Percentiles rank a stretch among this genome's conserved stretches.
Conservation (phyloP, 306 rosid species). For the Cucurbita maxima region DNA sequence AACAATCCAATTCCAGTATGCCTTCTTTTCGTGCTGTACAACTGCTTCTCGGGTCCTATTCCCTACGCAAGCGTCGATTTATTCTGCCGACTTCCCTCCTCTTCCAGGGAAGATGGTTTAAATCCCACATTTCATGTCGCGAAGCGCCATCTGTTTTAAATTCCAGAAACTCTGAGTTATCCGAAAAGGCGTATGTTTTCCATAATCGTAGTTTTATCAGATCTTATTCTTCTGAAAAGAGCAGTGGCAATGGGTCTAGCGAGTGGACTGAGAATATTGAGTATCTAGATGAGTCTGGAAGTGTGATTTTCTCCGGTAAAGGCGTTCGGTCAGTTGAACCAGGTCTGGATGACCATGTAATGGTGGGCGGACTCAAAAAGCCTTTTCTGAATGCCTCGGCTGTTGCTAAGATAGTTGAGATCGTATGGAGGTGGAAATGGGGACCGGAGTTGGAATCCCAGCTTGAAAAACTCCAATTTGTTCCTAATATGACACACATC, state of each 20-base stretch:
- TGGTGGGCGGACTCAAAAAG: slow-evolving; percentile 72
- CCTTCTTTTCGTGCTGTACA: slow-evolving; percentile 1
- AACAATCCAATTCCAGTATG: neutral
- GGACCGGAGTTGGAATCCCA: slow-evolving; percentile 94
- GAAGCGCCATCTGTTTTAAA: neutral
- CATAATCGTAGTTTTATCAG: slow-evolving; percentile 11
- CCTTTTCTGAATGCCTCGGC: slow-evolving; percentile 64
- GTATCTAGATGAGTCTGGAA: slow-evolving; percentile 75
- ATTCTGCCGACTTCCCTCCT: neutral
- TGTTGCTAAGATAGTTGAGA: slow-evolving; percentile 77
- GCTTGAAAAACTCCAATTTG: slow-evolving; percentile 70
- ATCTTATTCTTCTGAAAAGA: slow-evolving; percentile 29
- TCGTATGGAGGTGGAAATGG: slow-evolving; percentile 93
- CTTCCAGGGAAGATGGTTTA: neutral
- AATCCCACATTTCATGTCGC: neutral
- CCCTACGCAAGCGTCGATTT: neutral
- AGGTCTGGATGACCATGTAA: slow-evolving; percentile 78
- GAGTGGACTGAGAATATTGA: slow-evolving; percentile 86
- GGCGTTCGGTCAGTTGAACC: slow-evolving; percentile 74
- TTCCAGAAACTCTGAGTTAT: neutral
- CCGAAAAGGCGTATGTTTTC: neutral
- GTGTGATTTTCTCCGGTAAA: slow-evolving; percentile 64
- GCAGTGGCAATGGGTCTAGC: slow-evolving; percentile 14
- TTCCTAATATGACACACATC: slow-evolving; percentile 63
- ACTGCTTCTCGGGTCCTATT: neutral